phyloP scores from a whole-genome alignment of 2,329 filamentous ascomycete genomes.

The Neofusicoccum sp. region DNA sequence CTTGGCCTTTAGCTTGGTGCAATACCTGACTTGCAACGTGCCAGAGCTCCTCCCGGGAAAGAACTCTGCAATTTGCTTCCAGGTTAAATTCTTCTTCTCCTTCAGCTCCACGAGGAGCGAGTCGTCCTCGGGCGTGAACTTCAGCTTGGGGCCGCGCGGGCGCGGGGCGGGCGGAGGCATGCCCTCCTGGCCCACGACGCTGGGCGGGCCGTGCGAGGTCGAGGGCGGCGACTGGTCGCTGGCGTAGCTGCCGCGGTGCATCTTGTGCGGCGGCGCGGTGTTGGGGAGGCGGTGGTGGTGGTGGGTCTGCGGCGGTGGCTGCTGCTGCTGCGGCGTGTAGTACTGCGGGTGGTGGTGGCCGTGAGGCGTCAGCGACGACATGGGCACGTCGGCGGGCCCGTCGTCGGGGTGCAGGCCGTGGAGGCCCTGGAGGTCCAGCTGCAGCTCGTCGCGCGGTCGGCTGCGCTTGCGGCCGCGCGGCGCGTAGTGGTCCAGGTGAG shows the following conservation, averaged over 20 bases:
- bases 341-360: constrained; percentile 27
- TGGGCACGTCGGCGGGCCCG: constrained; percentile 36
- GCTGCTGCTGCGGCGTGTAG: constrained; percentile 27
- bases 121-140: constrained; percentile 92
- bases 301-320: constrained; percentile 48
- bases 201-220: constrained; percentile 64
- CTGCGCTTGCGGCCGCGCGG: constrained; percentile 43
- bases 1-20: constrained; percentile 91
- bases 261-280: constrained; percentile 66
- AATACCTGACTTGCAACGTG: constrained; percentile 90
- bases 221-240: constrained; percentile 35
- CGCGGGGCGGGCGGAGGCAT: constrained; percentile 82
- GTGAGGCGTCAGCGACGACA: constrained; percentile 37
- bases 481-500: constrained; percentile 23
- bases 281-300: constrained; percentile 81
- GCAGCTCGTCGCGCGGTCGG: constrained; percentile 39
- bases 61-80: constrained; percentile 97
- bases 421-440: constrained; percentile 37
- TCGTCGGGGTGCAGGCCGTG: constrained; percentile 41
- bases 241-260: constrained; percentile 59
- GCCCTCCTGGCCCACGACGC: constrained; percentile 78
- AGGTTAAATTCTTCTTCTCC: constrained; percentile 90
- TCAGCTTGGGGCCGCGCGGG: constrained; percentile 84
- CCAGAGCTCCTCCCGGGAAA: constrained; percentile 89
- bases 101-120: constrained; percentile 84